phyloP scores from a whole-genome alignment of 768 basidiomycete species.

The Strobilomyces confusus region DNA sequence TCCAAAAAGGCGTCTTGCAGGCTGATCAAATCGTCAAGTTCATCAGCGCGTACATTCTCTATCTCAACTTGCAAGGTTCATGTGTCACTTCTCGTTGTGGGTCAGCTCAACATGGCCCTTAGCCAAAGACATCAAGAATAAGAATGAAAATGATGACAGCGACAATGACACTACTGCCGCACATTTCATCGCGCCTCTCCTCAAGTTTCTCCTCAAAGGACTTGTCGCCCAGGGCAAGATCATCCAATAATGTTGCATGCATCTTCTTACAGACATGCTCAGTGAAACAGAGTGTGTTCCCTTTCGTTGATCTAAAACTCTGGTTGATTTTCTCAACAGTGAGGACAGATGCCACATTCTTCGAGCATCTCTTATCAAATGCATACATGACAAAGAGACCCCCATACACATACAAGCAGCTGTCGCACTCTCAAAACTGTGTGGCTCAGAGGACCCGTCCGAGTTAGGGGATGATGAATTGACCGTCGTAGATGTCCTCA shows the following conservation, averaged over 20 bases:
- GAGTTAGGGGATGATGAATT: slow-evolving; percentile 46
- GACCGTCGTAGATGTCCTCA: slow-evolving; percentile 54
- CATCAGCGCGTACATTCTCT: slow-evolving; percentile 70
- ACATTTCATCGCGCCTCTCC: slow-evolving; percentile 61
- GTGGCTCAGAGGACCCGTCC: slow-evolving; percentile 59
- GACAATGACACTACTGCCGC: slow-evolving; percentile 68
- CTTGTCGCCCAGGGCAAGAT: slow-evolving; percentile 85
- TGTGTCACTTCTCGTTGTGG: not conserved
- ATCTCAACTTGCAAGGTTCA: slow-evolving; percentile 74
- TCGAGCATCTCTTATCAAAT: slow-evolving; percentile 59
- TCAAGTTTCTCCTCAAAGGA: slow-evolving; percentile 72
- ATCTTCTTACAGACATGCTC: slow-evolving; percentile 73
- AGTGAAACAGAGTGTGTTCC: slow-evolving; percentile 77
- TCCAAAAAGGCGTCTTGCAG: slow-evolving; percentile 76
- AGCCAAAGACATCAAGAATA: slow-evolving; percentile 38
- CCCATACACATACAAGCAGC: slow-evolving; percentile 75
- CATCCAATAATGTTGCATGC: slow-evolving; percentile 75
- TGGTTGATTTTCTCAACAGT: slow-evolving; percentile 45
- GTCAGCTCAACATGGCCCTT: not conserved
- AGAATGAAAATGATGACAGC: slow-evolving; percentile 40
- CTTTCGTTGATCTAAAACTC: not conserved
- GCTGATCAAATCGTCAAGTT: slow-evolving; percentile 84
- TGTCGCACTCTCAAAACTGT: slow-evolving; percentile 73
- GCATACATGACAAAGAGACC: slow-evolving; percentile 76
- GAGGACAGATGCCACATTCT: slow-evolving; percentile 70